Evolutionary conservation across 805 yeast genomes (phyloP).

Genomic region (Saturnispora serradocipensis): DNA sequence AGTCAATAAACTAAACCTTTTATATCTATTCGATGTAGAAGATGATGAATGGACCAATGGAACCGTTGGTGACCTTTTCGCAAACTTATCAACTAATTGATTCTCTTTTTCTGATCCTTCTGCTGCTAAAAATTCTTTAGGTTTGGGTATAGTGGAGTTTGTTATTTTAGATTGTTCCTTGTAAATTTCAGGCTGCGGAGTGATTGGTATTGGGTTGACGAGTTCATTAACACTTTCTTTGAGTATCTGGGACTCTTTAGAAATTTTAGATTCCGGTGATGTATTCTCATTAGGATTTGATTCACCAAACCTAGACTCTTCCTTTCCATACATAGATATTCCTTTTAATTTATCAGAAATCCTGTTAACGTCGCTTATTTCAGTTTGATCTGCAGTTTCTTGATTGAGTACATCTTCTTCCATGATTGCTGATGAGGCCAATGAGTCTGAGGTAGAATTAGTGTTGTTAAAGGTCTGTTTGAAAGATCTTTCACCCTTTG

Average conservation of each 20-base stretch:
- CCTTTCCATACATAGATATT: slow-evolving; percentile 12
- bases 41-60: background rate
- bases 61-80: background rate
- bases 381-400: slow-evolving; percentile 12
- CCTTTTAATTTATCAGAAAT: slow-evolving; percentile 27
- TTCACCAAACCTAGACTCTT: background rate
- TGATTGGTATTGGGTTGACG: slow-evolving; percentile 1
- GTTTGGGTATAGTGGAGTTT: background rate
- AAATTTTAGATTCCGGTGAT: slow-evolving; percentile 1
- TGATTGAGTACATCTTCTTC: slow-evolving; percentile 18
- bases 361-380: slow-evolving; percentile 27
- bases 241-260: slow-evolving; percentile 1
- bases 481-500: background rate
- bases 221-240: slow-evolving; percentile 2
- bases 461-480: slow-evolving; percentile 12
- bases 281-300: background rate
- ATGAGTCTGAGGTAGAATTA: slow-evolving; percentile 12
- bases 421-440: slow-evolving; percentile 24
- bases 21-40: slow-evolving; percentile 15
- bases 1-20: slow-evolving; percentile 27
- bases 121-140: background rate
- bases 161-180: background rate
- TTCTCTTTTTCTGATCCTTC: slow-evolving; percentile 9
- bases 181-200: slow-evolving; percentile 2
- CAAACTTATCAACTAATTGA: background rate